A percentile compares a stretch with the other conserved stretches of the same genome.
These are phyloP conservation scores for Prunella vulgaris DNA, from an alignment of 257 asterid genomes.

Conservation along the genomic window DNA sequence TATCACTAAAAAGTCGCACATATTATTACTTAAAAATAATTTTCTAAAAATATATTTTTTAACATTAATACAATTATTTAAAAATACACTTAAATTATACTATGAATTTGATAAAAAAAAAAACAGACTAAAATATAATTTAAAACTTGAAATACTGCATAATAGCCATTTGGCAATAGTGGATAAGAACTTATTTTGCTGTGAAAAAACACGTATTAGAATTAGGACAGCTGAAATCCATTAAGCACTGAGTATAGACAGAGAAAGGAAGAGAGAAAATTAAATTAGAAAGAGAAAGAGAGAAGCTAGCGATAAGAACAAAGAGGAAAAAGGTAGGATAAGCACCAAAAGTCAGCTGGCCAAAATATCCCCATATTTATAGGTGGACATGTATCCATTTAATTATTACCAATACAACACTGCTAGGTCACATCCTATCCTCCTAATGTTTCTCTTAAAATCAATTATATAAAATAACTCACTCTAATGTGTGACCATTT, in stretches of 20 bases:
- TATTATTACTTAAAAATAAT: too few relatives aligned
- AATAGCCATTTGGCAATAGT: not conserved
- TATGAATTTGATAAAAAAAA: not conserved
- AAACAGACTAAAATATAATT: too few relatives aligned
- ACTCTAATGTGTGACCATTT: too few relatives aligned
- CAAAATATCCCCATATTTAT: not conserved
- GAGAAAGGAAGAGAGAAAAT: not conserved
- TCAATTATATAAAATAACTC: too few relatives aligned
- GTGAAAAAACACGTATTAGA: not conserved
- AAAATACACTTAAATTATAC: too few relatives aligned
- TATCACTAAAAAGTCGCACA: too few relatives aligned
- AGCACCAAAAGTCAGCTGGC: constrained; percentile 36
- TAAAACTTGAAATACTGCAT: not conserved
- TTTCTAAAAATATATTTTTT: too few relatives aligned
- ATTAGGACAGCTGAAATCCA: not conserved
- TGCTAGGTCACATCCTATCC: too few relatives aligned
- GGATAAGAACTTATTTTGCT: not conserved
- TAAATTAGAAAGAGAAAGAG: constrained; percentile 23
- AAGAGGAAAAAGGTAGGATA: constrained; percentile 32
- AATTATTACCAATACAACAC: too few relatives aligned
- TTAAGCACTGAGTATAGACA: not conserved
- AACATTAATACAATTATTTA: too few relatives aligned
- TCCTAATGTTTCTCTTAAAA: too few relatives aligned
- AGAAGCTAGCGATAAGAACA: constrained; percentile 40
- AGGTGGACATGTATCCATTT: too few relatives aligned